Conservation (phyloP, 164 flowering plant species). For the Vitis rotundifolia region DNA sequence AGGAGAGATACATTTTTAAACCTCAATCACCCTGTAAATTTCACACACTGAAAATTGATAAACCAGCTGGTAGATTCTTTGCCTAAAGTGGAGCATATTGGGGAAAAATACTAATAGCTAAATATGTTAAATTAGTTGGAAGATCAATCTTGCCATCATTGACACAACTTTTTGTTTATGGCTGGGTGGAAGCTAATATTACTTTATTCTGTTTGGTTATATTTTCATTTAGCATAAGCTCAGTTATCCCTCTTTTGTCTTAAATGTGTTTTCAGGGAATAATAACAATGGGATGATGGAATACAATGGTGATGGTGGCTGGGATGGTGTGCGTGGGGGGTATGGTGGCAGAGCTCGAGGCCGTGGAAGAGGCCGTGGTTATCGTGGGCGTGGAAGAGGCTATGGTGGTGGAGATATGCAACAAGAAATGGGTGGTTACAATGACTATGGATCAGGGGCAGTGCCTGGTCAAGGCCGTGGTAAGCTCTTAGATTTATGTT, state of each 20-base stretch:
- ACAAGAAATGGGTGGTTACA: constrained; percentile 41
- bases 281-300: constrained; percentile 28
- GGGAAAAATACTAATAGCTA: no score
- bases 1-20: no score
- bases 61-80: no score
- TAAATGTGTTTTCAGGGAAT: constrained; percentile 17
- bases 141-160: no score
- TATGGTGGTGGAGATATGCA: constrained; percentile 42
- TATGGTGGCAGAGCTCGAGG: constrained; percentile 50
- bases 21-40: no score
- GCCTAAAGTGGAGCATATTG: no score
- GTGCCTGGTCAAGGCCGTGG: constrained; percentile 42
- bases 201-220: background rate
- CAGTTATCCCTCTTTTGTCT: constrained; percentile 7
- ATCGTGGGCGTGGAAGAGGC: constrained; percentile 48
- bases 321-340: constrained; percentile 39
- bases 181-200: no score
- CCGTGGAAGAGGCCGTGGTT: constrained; percentile 45
- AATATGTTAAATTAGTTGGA: no score
- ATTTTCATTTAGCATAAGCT: background rate
- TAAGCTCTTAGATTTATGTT: constrained; percentile 10
- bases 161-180: no score
- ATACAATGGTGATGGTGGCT: constrained; percentile 43
- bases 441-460: constrained; percentile 36
- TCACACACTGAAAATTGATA: no score